Base-by-base conservation (phyloP, 257 asterid genomes). In the Fraxinus cuspidata region DNA sequence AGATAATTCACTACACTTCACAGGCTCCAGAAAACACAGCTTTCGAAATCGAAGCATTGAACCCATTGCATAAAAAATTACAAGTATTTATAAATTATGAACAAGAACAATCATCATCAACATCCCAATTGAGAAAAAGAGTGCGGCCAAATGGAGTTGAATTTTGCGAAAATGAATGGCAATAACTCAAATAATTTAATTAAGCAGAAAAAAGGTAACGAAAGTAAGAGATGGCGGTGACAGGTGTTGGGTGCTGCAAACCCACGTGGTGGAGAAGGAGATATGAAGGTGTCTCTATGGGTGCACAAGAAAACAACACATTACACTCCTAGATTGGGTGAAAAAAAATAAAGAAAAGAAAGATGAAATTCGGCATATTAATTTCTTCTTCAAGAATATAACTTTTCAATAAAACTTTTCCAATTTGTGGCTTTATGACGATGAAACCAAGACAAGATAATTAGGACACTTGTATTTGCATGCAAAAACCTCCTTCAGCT, bases 11-110 rank as follows among this genome's bases (percentile, higher is more conserved):
- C 85, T 73, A 75, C 70, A 74, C 78, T 85, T 91, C 0, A 78
- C 77, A 1, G 88, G 92, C 77, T 84, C 91, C 71, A 92, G 77
- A 68, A 87, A 79, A 75, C 88, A 92, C 5, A 89, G 89, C 81
- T 91, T 92, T 23, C 93, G 79, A 81, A 89, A 90, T 84, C 92
- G 80, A 56, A 89, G 87, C 74, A 86, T 80, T 18, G 97, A 82
- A 68, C 87, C 89, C 97, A 91, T 88, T 74, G 74, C n/a, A 56
- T 76, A 38, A 27, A 63, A 44, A 47, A 47, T 47, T 47, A 47
- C 56, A 47, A 47, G 56, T 19, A 6, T 18, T n/a, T 53, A n/a
- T 18, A 19, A 5, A 53, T 5, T n/a, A 53, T 53, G 11, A 53
- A 53, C 34, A 31, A 31, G 34, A 71, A 64, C 4, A 78, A 31